These are phyloP conservation scores for Wickerhamiella lipophila DNA, from an alignment of 805 yeast genomes.

Conservation along the genomic window DNA sequence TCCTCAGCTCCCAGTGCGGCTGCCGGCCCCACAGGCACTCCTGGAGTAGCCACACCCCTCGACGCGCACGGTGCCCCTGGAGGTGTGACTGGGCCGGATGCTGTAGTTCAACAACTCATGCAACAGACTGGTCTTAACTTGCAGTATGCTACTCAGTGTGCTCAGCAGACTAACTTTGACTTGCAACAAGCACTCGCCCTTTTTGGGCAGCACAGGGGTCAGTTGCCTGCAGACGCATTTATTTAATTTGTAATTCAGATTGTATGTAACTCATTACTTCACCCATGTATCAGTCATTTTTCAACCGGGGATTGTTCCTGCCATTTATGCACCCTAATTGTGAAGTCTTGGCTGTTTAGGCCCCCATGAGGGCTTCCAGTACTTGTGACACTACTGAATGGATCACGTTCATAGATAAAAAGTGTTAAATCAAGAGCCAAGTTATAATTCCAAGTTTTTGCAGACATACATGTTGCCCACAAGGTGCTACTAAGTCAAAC, in stretches of 20 bases:
- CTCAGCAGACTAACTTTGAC: conserved; percentile 82
- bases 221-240: conserved; percentile 49
- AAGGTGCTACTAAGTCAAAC: no score
- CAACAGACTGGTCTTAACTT: conserved; percentile 61
- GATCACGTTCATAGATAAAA: no score
- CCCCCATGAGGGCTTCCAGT: no score
- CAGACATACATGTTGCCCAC: no score
- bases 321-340: not conserved
- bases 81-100: conserved; percentile 37
- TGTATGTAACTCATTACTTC: conserved; percentile 1
- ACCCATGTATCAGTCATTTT: not conserved
- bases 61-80: not conserved
- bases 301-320: not conserved
- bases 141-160: conserved; percentile 70
- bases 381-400: no score
- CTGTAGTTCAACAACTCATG: conserved; percentile 50
- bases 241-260: conserved; percentile 10
- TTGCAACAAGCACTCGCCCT: conserved; percentile 53
- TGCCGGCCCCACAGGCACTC: not conserved
- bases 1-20: not conserved
- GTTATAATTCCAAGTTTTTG: no score
- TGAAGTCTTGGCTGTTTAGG: no score
- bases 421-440: no score
- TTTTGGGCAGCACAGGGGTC: conserved; percentile 54
- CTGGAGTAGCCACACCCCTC: not conserved